Conservation (phyloP, 495 filamentous ascomycete genomes). For the Neurospora africana region DNA sequence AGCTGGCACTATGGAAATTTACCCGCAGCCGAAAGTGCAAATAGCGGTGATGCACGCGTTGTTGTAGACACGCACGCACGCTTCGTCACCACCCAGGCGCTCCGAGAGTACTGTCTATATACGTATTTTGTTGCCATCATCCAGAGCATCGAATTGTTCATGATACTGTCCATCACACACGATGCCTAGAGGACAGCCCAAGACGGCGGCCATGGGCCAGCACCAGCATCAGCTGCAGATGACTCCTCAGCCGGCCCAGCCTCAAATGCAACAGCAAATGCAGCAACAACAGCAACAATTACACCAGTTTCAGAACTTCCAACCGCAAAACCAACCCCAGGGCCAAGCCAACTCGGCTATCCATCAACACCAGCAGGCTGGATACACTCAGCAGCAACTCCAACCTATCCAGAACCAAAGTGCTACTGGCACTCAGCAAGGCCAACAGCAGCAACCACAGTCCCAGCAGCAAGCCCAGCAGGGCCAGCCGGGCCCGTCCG, state of each 20-base stretch:
- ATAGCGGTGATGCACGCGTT: neutral
- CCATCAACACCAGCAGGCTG: constrained; percentile 8
- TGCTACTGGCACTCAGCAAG: constrained; percentile 1
- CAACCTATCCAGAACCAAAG: constrained; percentile 3
- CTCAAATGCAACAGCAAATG: constrained; percentile 7
- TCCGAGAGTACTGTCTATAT: neutral
- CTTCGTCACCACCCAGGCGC: neutral
- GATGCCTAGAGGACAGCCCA: neutral
- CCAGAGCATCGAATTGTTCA: neutral
- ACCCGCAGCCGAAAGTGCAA: neutral
- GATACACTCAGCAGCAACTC: constrained; percentile 2
- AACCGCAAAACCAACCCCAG: constrained; percentile 4
- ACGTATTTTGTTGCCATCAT: neutral
- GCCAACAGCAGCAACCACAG: constrained; percentile 2
- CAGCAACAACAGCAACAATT: constrained; percentile 11
- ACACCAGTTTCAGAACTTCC: constrained; percentile 1
- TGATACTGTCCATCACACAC: neutral
- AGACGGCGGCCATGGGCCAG: constrained; percentile 1
- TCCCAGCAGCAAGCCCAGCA: neutral
- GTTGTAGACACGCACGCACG: neutral
- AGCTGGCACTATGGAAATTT: neutral
- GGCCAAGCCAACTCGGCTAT: neutral
- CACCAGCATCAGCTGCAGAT: constrained; percentile 2
- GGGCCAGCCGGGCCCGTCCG: neutral
- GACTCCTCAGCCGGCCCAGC: neutral